These are phyloP conservation scores for Carex scoparia DNA, from an alignment of 176 grass and related monocot species.

Conservation along the genomic window DNA sequence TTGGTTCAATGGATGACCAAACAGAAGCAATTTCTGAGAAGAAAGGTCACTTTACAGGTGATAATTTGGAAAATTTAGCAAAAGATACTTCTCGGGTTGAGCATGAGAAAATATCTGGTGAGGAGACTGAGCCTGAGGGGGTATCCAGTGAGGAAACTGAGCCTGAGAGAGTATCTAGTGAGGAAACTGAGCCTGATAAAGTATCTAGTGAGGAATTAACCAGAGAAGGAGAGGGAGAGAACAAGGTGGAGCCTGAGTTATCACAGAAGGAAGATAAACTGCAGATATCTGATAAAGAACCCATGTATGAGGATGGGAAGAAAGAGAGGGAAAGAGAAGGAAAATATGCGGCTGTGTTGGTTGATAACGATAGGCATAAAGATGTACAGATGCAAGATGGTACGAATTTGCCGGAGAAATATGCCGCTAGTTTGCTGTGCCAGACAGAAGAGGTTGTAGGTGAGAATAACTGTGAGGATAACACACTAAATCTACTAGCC, in stretches of 20 bases:
- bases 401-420: slow-evolving; percentile 20
- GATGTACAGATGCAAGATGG: slow-evolving; percentile 24
- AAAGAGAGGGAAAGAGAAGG: slow-evolving; percentile 14
- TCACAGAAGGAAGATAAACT: slow-evolving; percentile 16
- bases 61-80: slow-evolving; percentile 7
- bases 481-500: slow-evolving; percentile 32
- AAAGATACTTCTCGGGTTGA: slow-evolving; percentile 6
- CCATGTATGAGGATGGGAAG: slow-evolving; percentile 20
- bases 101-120: slow-evolving; percentile 15
- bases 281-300: slow-evolving; percentile 18
- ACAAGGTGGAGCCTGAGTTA: slow-evolving; percentile 6
- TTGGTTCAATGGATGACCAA: slow-evolving; percentile 8
- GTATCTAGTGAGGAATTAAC: slow-evolving; percentile 15
- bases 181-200: slow-evolving; percentile 23
- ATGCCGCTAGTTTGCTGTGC: slow-evolving; percentile 18
- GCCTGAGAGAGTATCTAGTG: slow-evolving; percentile 21
- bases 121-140: slow-evolving; percentile 8
- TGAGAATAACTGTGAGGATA: slow-evolving; percentile 32
- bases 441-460: slow-evolving; percentile 29
- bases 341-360: slow-evolving; percentile 11
- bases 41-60: slow-evolving; percentile 29
- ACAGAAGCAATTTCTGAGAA: slow-evolving; percentile 20
- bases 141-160: slow-evolving; percentile 13
- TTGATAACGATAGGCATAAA: slow-evolving; percentile 22
- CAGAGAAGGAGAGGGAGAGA: slow-evolving; percentile 40